Evolutionary conservation across 345 rosid species (phyloP), one percentile per base, ranked within the genome.

Genomic region (Gossypium turneri): DNA sequence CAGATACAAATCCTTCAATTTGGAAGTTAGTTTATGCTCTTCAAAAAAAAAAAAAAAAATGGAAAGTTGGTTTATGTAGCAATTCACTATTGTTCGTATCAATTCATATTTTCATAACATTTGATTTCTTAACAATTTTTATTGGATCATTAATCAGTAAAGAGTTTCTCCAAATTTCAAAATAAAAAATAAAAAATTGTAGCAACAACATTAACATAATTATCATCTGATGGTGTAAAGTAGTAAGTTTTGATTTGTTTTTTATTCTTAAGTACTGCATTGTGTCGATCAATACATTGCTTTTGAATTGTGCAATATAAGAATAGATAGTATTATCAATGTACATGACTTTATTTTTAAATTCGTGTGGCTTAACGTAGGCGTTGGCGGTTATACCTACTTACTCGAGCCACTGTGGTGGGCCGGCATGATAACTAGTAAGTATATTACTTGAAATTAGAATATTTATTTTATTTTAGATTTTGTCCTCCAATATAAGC

Each of bases 391-490:
- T 77, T 92, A 94, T 76, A 86, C 97, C 9, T 94, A 94, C 82
- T 86, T 92, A 82, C 57, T 90, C 19, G 97, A 92, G 88, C 98
- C 98, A 5, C 92, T 94, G 47, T 94, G 98, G 98, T 93, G 98
- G 98, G 91, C 81, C 0, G 98, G 98, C 79, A 88, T 94, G 92
- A 78, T 90, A 25, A 88, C 93, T 62, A 94, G 97, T 92, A 80
- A 85, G 91, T 87, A 2, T 51, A 17, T 17, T 17, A 10, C 73
- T 51, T 1, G 7, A 22, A 27, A 12, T 9, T 15, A 24, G 19
- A 67, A 61, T 47, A 9, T 70, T 51, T 50, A 8, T 9, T 71
- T 43, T 58, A n/a, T n/a, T 2, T 45, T 56, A 34, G 41, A 34
- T 34, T 34, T 34, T 34, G 7, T 29, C 1, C 44, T 75, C 38